These are phyloP conservation scores for Magnusiomyces fungicola DNA, from an alignment of 1,139 yeast genomes.

Conservation along the genomic window DNA sequence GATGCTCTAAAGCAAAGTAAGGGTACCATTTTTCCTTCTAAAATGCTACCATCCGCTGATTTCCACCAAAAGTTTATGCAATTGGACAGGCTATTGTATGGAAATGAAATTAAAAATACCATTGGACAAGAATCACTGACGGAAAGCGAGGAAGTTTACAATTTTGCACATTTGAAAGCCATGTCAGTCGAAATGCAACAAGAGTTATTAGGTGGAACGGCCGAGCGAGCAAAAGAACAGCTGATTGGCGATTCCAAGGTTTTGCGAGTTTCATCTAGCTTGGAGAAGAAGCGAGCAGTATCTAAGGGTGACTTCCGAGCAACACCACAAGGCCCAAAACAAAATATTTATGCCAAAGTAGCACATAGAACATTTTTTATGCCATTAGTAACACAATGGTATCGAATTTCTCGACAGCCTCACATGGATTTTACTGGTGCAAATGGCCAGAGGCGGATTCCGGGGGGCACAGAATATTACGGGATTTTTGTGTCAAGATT, in stretches of 20 bases:
- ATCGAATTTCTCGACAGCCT: conserved; percentile 29
- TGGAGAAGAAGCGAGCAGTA: conserved; percentile 17
- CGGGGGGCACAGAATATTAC: conserved; percentile 45
- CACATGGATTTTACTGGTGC: conserved; percentile 17
- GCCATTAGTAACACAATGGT: conserved; percentile 53
- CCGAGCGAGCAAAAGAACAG: conserved; percentile 39
- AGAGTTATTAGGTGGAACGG: conserved; percentile 31
- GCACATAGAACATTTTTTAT: conserved; percentile 45
- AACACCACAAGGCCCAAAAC: conserved; percentile 25
- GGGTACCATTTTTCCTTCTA: conserved; percentile 35
- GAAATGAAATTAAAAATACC: not conserved
- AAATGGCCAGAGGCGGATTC: conserved; percentile 7
- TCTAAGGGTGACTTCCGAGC: not conserved
- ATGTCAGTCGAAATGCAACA: conserved; percentile 16
- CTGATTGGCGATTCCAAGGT: conserved; percentile 42
- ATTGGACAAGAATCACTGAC: not conserved
- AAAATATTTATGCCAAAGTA: conserved; percentile 36
- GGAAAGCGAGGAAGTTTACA: not conserved
- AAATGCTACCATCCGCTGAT: conserved; percentile 38
- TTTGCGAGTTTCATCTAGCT: conserved; percentile 42
- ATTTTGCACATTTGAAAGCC: not conserved
- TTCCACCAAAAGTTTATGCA: conserved; percentile 3
- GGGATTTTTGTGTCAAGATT: conserved; percentile 51
- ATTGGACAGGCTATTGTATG: not conserved
- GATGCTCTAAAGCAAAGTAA: not conserved